Evolutionary conservation across 192 early-diverging fungal genomes (phyloP).

Genomic region (Coemansia sp.): DNA sequence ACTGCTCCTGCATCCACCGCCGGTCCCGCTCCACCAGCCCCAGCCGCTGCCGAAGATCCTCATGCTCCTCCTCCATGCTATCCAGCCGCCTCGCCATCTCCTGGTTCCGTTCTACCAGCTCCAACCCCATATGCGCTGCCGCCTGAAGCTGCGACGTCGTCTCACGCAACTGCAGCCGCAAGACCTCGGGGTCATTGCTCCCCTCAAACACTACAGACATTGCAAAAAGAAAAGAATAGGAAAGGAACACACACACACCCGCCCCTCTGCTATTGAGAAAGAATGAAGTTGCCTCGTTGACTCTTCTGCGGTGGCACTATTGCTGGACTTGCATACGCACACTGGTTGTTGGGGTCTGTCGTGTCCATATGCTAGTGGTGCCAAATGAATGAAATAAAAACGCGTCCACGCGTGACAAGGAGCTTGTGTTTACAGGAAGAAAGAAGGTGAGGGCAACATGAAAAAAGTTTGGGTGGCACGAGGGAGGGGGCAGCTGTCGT

Average conservation of each 20-base stretch:
- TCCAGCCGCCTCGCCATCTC: slow-evolving; percentile 14
- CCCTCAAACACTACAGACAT: neutral
- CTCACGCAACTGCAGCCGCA: slow-evolving; percentile 25
- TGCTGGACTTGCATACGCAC: too few relatives aligned
- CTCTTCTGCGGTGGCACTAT: too few relatives aligned
- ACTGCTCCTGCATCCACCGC: slow-evolving; percentile 45
- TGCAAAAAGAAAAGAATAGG: too few relatives aligned
- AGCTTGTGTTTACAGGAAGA: neutral
- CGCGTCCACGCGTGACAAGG: too few relatives aligned
- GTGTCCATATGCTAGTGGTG: too few relatives aligned
- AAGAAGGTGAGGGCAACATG: neutral
- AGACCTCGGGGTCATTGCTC: slow-evolving; percentile 15
- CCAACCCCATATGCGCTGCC: slow-evolving; percentile 38
- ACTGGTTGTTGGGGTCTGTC: too few relatives aligned
- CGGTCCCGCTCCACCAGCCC: slow-evolving; percentile 33
- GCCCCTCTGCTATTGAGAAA: too few relatives aligned
- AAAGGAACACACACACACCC: too few relatives aligned
- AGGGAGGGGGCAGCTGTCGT: too few relatives aligned
- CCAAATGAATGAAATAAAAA: too few relatives aligned
- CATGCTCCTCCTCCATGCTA: slow-evolving; percentile 6
- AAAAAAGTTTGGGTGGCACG: neutral
- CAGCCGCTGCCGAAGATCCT: slow-evolving; percentile 26
- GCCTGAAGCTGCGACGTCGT: slow-evolving; percentile 28
- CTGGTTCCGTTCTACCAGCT: slow-evolving; percentile 37
- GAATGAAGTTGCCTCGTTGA: too few relatives aligned